Evolutionary conservation across 345 rosid genomes (phyloP).

Genomic region (Citrus hindsii): DNA sequence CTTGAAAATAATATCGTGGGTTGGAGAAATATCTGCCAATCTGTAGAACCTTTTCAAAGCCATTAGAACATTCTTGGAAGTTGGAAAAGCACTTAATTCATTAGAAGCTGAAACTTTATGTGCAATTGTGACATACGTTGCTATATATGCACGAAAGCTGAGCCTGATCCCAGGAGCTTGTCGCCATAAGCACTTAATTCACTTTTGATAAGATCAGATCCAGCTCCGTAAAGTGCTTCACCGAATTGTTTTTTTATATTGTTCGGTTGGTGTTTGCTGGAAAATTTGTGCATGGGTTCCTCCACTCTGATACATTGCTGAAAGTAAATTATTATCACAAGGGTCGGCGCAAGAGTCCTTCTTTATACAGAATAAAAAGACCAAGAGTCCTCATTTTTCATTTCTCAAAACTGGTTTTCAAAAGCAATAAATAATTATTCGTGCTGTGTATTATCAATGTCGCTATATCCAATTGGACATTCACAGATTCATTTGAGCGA

Average conservation of each 20-base stretch:
- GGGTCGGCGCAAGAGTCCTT: too few relatives aligned
- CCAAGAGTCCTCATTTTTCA: too few relatives aligned
- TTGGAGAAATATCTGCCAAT: slow-evolving; percentile 55
- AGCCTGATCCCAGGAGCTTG: slow-evolving; percentile 44
- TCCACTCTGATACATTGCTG: background rate
- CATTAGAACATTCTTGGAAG: background rate
- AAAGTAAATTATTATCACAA: background rate
- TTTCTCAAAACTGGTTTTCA: too few relatives aligned
- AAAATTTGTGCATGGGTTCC: background rate
- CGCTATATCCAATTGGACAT: too few relatives aligned
- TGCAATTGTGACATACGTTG: slow-evolving; percentile 38
- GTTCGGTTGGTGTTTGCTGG: background rate
- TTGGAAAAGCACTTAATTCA: background rate
- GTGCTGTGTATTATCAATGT: too few relatives aligned
- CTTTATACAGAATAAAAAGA: too few relatives aligned
- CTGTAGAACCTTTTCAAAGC: slow-evolving; percentile 15
- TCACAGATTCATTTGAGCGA: too few relatives aligned
- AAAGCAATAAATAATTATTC: too few relatives aligned
- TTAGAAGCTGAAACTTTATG: background rate
- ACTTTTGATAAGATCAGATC: slow-evolving; percentile 46
- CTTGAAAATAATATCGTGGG: slow-evolving; percentile 61
- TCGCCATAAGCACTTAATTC: slow-evolving; percentile 55
- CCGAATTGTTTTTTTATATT: slow-evolving; percentile 35
- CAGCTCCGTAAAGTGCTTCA: slow-evolving; percentile 42
- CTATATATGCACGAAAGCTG: slow-evolving; percentile 27